Base-by-base conservation (phyloP, 345 rosid species). In the Punica granatum region DNA sequence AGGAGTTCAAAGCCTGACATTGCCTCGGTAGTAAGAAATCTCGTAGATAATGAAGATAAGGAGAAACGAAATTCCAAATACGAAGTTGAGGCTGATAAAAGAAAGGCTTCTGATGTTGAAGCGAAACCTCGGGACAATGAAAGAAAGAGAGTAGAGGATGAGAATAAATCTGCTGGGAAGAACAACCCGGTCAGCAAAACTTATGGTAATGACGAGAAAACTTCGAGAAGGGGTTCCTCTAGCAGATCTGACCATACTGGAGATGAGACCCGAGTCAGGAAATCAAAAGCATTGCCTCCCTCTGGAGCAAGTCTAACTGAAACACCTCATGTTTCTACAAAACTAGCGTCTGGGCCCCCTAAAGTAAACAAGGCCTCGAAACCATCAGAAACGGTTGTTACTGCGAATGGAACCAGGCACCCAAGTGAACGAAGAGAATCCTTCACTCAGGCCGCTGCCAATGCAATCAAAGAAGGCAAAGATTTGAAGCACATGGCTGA, bases 401-500 rank as follows among this genome's bases (percentile, higher is more conserved):
- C 71, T 64, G 76, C 74, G 54, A 83, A 74, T 77, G 93, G 89
- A 48, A 62, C 70, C 74, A 84, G 75, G 65, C 81, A 74, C 10
- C 73, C 32, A 65, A 74, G 78, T 78, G 67, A 76, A n/a, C 84
- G 79, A 81, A 91, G 80, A 81, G 99, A 91, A 41, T 75, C 83
- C 64, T 78, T 86, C 26, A 72, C 75, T 71, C 97, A 83, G 70
- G 79, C 82, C 61, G 97, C 94, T 63, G 84, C 66, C 26, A 85
- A 77, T 79, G 92, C 88, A 48, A 33, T 95, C 75, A 92, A 87
- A 87, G 99, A 95, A 78, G 99, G 97, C 36, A 92, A 72, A 85
- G 90, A 78, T 84, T 79, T 95, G 54, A 95, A 95, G 81, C 99
- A 95, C 78, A 42, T 78, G 72, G 99, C 97, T 76, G 99, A 95